Evolutionary conservation across 768 basidiomycete species (phyloP), one percentile per base, ranked within the genome.

Genomic region (Suillus clintonianus): DNA sequence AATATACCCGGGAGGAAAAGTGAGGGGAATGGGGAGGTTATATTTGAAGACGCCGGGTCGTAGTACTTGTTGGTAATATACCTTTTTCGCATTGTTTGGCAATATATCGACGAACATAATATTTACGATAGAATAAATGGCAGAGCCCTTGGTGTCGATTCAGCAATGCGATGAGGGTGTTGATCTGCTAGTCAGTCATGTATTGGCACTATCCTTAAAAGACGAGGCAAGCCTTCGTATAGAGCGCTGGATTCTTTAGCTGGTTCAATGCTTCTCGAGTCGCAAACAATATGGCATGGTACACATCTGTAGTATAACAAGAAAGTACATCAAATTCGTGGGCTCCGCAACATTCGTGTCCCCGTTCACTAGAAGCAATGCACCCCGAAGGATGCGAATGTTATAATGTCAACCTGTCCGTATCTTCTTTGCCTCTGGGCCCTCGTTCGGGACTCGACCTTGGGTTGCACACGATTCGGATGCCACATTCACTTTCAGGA

Each of bases 11-110:
- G 77, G 74, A 70, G 65, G 42, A 48, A 75, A 10, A 81, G 80
- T 13, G 74, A 83, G 62, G 86, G 83, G 32, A 82, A 75, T 47
- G 74, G 77, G 55, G 83, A 89, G 69, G 79, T 88, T 39, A 70
- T 89, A 15, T 89, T 91, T 68, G 89, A 91, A 69, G 55, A 56
- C 1, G 36, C 36, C 24, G 55, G 22, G 22, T 56, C 36, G 34
- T 56, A 56, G 48, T n/a, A 17, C 48, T 50, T 8, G 15, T 50
- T 15, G 14, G 22, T 17, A 55, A 24, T 56, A 56, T 39, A 37
- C 55, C 9, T 10, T 37, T 24, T 37, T 55, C n/a, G 36, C 4
- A 14, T 10, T 39, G 55, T 14, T 17, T 56, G 36, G 22, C 55
- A 39, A 56, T 56, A 9, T 56, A 56, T 39, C 14, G 14, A 10